phyloP scores from a whole-genome alignment of 2,329 filamentous ascomycete species.

The Dendrostoma leiphaemia region DNA sequence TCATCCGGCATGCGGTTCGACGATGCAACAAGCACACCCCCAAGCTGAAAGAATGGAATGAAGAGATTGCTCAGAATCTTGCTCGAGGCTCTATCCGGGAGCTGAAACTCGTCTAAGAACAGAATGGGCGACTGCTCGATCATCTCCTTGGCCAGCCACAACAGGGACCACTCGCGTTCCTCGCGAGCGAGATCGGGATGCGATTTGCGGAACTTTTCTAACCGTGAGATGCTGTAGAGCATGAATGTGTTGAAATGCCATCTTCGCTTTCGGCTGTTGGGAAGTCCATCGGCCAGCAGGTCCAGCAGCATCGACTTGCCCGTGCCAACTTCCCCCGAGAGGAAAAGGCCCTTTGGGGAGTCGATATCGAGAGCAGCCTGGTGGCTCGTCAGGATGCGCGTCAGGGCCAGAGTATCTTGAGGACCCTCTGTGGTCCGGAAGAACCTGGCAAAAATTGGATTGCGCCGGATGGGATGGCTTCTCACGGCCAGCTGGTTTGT shows the following conservation, averaged over 20 bases:
- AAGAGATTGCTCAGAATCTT: conserved; percentile 80
- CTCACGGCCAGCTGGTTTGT: conserved; percentile 44
- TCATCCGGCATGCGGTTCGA: conserved; percentile 85
- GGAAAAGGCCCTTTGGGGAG: conserved; percentile 71
- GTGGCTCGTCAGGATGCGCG: conserved; percentile 65
- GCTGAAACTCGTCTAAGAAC: conserved; percentile 81
- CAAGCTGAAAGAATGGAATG: conserved; percentile 77
- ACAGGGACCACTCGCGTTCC: conserved; percentile 60
- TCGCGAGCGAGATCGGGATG: conserved; percentile 22
- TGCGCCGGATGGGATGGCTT: conserved; percentile 55
- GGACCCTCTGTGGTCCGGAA: conserved; percentile 53
- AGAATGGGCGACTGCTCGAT: conserved; percentile 72
- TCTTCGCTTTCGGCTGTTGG: conserved; percentile 68
- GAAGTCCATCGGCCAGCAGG: conserved; percentile 74
- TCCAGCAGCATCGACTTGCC: conserved; percentile 86
- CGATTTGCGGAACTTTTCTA: conserved; percentile 62
- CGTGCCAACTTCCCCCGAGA: conserved; percentile 79
- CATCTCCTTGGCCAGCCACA: conserved; percentile 74
- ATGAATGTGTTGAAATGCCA: conserved; percentile 90
- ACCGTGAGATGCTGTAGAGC: conserved; percentile 70
- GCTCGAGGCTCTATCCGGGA: conserved; percentile 73
- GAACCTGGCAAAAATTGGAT: conserved; percentile 58
- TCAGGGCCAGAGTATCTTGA: conserved; percentile 62
- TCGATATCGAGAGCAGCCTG: conserved; percentile 70
- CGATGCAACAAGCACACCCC: conserved; percentile 76